Evolutionary conservation across 2,329 filamentous ascomycete species (phyloP).

Genomic region (Aspergillus novoparasiticus): DNA sequence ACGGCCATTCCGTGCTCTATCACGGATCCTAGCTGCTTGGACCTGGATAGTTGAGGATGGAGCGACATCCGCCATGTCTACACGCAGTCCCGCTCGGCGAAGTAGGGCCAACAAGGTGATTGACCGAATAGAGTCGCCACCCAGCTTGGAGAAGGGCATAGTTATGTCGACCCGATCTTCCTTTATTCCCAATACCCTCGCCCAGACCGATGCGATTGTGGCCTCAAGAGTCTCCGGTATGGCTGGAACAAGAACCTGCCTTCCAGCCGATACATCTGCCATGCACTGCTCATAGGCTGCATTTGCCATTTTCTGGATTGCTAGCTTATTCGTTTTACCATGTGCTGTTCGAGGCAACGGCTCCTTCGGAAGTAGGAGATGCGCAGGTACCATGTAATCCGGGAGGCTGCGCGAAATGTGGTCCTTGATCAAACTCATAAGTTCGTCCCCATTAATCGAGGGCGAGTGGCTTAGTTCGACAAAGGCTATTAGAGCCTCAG

Average conservation of each 20-base stretch:
- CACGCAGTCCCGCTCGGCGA: no score
- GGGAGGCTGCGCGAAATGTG: background rate
- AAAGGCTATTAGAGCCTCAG: background rate
- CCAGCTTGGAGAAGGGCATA: no score
- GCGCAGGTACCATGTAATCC: conserved; percentile 5
- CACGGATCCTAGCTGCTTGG: no score
- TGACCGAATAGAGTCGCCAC: no score
- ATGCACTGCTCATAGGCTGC: background rate
- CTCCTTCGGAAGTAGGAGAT: background rate
- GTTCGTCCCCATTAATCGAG: background rate
- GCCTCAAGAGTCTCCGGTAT: conserved; percentile 6
- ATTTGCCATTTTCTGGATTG: conserved; percentile 1
- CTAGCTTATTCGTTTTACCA: background rate
- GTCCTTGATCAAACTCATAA: background rate
- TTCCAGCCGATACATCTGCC: no score
- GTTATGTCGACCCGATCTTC: no score
- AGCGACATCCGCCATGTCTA: no score
- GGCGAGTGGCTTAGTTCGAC: background rate
- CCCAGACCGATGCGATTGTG: conserved; percentile 5
- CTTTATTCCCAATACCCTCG: no score
- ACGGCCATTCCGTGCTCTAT: no score
- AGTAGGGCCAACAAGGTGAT: no score
- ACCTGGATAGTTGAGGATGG: no score
- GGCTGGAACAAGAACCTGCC: background rate
- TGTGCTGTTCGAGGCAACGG: conserved; percentile 5